Base-by-base conservation (phyloP, 257 asterid species). In the Nicotiana obtusifolia region DNA sequence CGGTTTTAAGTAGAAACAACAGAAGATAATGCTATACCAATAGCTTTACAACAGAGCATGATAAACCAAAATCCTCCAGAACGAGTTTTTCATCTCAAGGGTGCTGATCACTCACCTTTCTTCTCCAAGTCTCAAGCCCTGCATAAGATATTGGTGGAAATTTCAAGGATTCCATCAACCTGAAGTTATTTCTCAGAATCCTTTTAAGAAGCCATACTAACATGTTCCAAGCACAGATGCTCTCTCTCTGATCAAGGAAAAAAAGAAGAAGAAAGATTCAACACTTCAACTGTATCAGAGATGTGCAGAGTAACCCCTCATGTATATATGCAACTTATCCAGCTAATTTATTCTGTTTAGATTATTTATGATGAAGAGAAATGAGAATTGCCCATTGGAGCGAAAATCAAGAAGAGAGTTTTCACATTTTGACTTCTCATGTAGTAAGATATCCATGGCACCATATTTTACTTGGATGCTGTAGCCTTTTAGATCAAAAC, bases 71-170 rank as follows among this genome's bases (percentile, higher is more conserved):
- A 52, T 37, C 41, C 83, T 35, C 83, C 80, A 0, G 80, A 68
- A 81, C 20, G 35, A 9, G 82, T 79, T 22, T 79, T 60, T 61
- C 75, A 79, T 62, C 76, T 79, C 57, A 79, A 24, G 56, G 82
- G 82, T 47, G 82, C 82, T 62, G 82, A 80, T 64, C 82, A 80
- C 77, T 80, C 65, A 0, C 77, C 82, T 16, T 64, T 80, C 17
- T 64, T 64, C 82, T 80, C 82, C 60, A 80, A 80, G 47, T 77
- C 82, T 13, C 82, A 64, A 64, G 37, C 82, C 77, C 61, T 80
- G 0, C 82, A 80, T 52, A 67, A 10, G 64, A 80, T 80, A 41
- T 64, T 80, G 76, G 64, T 80, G 17, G 82, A 80, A 9, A 44
- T 80, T n/a, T 44, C 82, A 80, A 80, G 20, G 6, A n/a, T 80